Base-by-base conservation (phyloP, 495 filamentous ascomycete genomes). In the Penicillium tannophilum region DNA sequence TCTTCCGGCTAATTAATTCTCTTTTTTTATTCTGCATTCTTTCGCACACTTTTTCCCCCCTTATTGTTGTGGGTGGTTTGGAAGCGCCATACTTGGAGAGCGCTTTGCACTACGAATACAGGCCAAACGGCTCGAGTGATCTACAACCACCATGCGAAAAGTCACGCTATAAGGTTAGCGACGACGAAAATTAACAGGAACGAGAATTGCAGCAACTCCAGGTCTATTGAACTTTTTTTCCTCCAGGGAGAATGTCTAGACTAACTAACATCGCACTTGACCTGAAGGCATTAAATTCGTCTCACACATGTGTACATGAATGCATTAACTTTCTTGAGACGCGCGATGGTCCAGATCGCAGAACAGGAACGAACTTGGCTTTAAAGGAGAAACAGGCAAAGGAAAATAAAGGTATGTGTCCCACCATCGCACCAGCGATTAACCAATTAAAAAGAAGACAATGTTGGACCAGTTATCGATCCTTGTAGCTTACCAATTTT, bases 201-300 rank as follows among this genome's bases (percentile, higher is more conserved):
- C 6, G 26, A 43, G 14, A 54, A 54, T 17, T 53, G 52, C 52
- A 54, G 52, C 52, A 43, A 28, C 7, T 35, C 35, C 43, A 50
- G 47, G 51, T 59, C 44, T 54, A 62, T 44, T 48, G 28, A 48
- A 50, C 58, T 41, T 24, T 44, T 23, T 35, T 43, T 11, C 23
- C 17, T 26, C 17, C 36, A 39, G n/a, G 42, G 23, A 45, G 16
- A 46, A 44, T 53, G 50, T 52, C 58, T 64, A 61, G 31, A 36
- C 50, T 65, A 26, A 54, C 51, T 57, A 58, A 60, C 43, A 52
- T 46, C 43, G 51, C 23, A 61, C 9, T 64, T 55, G 51, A 63
- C 53, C 59, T 41, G 47, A 67, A 61, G 63, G 55, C 64, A 62
- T 65, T 60, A 62, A 58, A 64, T 64, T 68, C 65, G 60, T 70